Evolutionary conservation across 192 early-diverging fungal species (phyloP), one percentile per base, ranked within the genome.

Genomic region (Coemansia sp.): DNA sequence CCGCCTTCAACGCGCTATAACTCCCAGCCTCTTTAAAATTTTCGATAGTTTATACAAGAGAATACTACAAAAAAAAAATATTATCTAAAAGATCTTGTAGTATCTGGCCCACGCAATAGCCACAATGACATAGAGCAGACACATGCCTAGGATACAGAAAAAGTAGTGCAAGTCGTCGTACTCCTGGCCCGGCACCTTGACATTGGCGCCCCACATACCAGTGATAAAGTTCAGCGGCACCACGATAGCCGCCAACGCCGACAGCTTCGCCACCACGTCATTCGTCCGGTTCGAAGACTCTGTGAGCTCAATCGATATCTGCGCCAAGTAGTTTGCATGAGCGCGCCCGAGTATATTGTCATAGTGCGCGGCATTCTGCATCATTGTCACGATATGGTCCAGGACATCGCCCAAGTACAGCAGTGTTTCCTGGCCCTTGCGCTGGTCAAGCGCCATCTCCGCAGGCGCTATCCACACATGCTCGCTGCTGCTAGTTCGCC

Each of bases 151-250:
- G 27, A 84, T 84, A 9, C 14, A 44, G 55, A 80, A 77, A 66
- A 86, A 86, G 51, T 75, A 80, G 21, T 69, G 38, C 68, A 86
- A 27, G 42, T 76, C 71, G 10, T 75, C 76, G 29, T 68, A 67
- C 41, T 84, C 79, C 38, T 84, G 83, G 0, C 78, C 75, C 14
- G 83, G 83, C 0, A 86, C 85, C 42, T 77, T 80, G 61, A 87
- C 84, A 48, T 87, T 86, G 17, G 85, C 80, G 57, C 88, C 88
- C 84, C 84, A 88, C 62, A 90, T 75, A 19, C 93, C 94, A 0
- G 96, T 95, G 29, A 97, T 86, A 63, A 98, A 75, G 66, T 95
- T 95, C 65, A 98, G 76, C 14, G 97, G 97, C 27, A 99, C 87
- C 17, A 99, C 75, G 41, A 99, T 92, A 31, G 89, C 90, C 0